phyloP scores from a whole-genome alignment of 2,329 filamentous ascomycete species.

The Karstenula rhodostoma region DNA sequence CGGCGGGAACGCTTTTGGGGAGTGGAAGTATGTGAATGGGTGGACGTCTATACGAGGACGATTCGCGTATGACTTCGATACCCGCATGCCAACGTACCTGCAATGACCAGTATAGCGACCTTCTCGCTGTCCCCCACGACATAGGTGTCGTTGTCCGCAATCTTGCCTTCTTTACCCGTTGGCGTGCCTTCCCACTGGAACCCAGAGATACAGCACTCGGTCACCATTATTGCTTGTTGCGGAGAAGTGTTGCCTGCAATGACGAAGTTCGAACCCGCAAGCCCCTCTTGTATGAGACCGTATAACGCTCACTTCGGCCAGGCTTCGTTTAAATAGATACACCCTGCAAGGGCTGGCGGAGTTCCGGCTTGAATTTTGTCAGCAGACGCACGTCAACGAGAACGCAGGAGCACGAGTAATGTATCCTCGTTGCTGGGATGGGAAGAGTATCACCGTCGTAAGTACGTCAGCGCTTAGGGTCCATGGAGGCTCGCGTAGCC shows the following conservation, averaged over 20 bases:
- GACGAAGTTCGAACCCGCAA: neutral
- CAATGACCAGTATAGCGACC: constrained; percentile 50
- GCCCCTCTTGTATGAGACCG: neutral
- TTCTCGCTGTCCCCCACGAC: constrained; percentile 48
- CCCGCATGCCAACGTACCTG: neutral
- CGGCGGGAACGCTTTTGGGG: no score
- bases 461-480: neutral
- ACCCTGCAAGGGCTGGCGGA: neutral
- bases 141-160: constrained; percentile 49
- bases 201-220: constrained; percentile 38
- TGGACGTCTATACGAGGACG: no score
- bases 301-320: neutral
- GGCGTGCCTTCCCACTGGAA: constrained; percentile 49
- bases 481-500: constrained; percentile 5
- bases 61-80: no score
- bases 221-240: neutral
- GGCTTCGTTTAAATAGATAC: neutral
- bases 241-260: neutral
- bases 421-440: neutral
- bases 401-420: neutral
- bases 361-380: neutral
- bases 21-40: constrained; percentile 32
- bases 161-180: constrained; percentile 35
- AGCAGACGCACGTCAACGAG: neutral
- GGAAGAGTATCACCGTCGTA: neutral